Percentiles rank a stretch among this genome's conserved stretches.
Evolutionary conservation across 2,329 filamentous ascomycete species (phyloP).

Genomic region (Fusarium sarcochroum): DNA sequence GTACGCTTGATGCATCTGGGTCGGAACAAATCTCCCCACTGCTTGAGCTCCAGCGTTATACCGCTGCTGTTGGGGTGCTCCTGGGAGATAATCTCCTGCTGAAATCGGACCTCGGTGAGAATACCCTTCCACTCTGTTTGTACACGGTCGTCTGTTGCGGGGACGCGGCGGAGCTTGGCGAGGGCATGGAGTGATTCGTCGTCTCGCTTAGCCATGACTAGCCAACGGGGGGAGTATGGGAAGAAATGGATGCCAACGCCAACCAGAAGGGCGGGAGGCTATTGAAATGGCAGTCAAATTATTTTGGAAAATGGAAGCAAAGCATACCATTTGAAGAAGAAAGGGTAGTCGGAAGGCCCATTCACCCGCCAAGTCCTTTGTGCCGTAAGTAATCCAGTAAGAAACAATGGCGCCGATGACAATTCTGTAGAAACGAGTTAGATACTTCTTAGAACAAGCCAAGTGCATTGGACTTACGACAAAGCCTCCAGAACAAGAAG

Average conservation of each 20-base stretch:
- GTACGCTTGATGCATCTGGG: conserved; percentile 9
- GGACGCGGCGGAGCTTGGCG: conserved; percentile 57
- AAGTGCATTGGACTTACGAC: conserved; percentile 26
- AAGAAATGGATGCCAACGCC: conserved; percentile 59
- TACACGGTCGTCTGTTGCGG: conserved; percentile 58
- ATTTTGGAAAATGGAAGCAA: conserved; percentile 48
- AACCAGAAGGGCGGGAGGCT: conserved; percentile 59
- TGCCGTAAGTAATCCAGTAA: conserved; percentile 69
- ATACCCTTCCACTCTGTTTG: conserved; percentile 65
- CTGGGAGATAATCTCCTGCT: conserved; percentile 48
- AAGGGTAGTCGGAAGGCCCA: conserved; percentile 59
- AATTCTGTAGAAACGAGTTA: not conserved
- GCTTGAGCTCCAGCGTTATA: conserved; percentile 10
- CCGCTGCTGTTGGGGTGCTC: conserved; percentile 14
- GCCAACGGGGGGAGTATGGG: conserved; percentile 63
- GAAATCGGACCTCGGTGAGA: conserved; percentile 62
- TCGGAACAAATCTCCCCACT: conserved; percentile 24
- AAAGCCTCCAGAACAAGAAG: conserved; percentile 65
- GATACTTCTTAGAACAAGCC: too few species aligned
- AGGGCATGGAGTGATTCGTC: conserved; percentile 57
- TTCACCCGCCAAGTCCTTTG: conserved; percentile 58
- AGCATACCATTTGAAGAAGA: conserved; percentile 39
- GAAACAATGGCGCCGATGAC: conserved; percentile 61
- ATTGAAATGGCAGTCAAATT: conserved; percentile 59
- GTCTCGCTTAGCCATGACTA: conserved; percentile 57